Evolutionary conservation across 495 filamentous ascomycete genomes (phyloP), one percentile per base, ranked within the genome.

Genomic region (Penicillium canariense): DNA sequence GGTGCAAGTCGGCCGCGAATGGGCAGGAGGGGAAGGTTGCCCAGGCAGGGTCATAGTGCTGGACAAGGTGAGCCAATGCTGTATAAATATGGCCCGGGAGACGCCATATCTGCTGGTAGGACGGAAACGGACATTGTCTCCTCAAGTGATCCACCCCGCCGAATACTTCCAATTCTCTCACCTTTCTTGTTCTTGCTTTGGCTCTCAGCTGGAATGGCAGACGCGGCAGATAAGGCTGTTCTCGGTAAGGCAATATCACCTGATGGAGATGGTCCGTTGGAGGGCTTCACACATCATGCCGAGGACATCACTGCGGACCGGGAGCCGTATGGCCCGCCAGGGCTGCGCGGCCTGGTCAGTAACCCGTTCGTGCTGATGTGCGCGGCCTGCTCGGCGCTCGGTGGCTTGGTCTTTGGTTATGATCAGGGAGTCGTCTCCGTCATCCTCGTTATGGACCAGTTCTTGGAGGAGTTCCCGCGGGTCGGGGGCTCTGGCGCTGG

Each of bases 381-480:
- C 55, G 81, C 82, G 1, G 72, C 73, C 1, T 81, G 82, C 58
- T 74, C 79, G 5, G 78, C 81, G 0, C 63, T 84, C 0, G 81
- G 82, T 44, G 82, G 82, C 36, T 59, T 83, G 42, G 58, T 81
- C 8, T 84, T 84, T 50, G 82, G 82, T 14, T 84, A 84, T 59
- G 81, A 84, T 49, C 77, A 80, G 50, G 74, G 69, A 26, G 82
- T 85, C 14, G 74, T 85, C 25, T 81, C 77, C 2, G 72, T 85
- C 1, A 81, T 79, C 18, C 63, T 84, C 32, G 78, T 82, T 15
- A 82, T 83, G 80, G 70, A 78, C 22, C 80, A 83, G 46, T 84
- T 85, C 58, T 63, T 83, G 5, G 61, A 68, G 4, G 69, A 70
- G 1, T 84, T 85, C 51, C 63, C 75, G 5, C 63, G 68, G 17